Percentiles rank a stretch among this genome's conserved stretches.
phyloP scores from a whole-genome alignment of 1,139 yeast genomes.

The Sugiyamaella castrensis region DNA sequence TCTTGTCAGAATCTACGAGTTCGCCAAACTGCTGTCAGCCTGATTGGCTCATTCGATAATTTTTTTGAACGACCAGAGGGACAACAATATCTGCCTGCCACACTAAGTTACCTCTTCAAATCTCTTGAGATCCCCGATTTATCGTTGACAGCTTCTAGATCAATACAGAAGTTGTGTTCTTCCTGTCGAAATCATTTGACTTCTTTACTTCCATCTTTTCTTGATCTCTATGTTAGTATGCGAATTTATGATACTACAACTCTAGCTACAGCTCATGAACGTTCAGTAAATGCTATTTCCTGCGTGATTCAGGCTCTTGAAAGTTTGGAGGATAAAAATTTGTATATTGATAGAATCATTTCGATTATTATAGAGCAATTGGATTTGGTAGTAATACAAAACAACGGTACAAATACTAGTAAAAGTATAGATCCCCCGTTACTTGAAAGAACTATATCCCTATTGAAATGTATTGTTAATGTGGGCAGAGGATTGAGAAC shows the following conservation, averaged over 20 bases:
- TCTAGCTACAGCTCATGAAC: constrained; percentile 34
- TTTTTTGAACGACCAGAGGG: constrained; percentile 36
- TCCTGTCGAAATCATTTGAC: constrained; percentile 34
- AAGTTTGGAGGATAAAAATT: constrained; percentile 25
- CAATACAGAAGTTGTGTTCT: constrained; percentile 39
- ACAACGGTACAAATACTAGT: constrained; percentile 11
- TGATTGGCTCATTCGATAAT: constrained; percentile 37
- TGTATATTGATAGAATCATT: constrained; percentile 28
- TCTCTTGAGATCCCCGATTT: constrained; percentile 32
- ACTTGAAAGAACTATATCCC: constrained; percentile 38
- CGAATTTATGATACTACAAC: constrained; percentile 22
- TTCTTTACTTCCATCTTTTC: constrained; percentile 32
- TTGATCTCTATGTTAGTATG: constrained; percentile 33
- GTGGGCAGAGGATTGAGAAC: constrained; percentile 60
- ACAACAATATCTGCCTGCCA: constrained; percentile 30
- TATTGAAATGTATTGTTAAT: constrained; percentile 60
- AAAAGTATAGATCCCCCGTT: constrained; percentile 14
- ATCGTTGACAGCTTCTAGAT: constrained; percentile 37
- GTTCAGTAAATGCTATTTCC: constrained; percentile 39
- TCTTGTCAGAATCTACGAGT: constrained; percentile 29
- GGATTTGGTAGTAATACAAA: constrained; percentile 8
- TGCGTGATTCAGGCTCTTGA: constrained; percentile 36
- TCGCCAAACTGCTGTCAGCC: constrained; percentile 37
- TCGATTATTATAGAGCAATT: constrained; percentile 25
- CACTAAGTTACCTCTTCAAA: constrained; percentile 37